Conservation (phyloP, 2,329 filamentous ascomycete genomes). For the Diaporthe sp. region DNA sequence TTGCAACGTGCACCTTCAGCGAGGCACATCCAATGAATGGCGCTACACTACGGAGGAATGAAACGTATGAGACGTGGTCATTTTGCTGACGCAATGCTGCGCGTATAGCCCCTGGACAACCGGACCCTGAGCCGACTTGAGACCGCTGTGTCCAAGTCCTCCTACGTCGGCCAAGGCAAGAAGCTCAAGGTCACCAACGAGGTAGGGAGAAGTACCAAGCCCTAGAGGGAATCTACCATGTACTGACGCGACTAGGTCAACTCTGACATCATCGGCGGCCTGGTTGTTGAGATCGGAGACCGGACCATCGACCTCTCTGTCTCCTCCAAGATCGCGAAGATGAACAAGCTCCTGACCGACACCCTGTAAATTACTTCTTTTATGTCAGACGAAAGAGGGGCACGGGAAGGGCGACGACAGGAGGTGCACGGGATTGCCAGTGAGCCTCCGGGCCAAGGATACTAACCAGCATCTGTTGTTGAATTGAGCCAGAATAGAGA, state of each 20-base stretch:
- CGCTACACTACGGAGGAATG: not conserved
- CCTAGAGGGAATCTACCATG: not conserved
- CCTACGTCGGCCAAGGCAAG: conserved; percentile 91
- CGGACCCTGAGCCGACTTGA: conserved; percentile 90
- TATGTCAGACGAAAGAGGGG: conserved; percentile 26
- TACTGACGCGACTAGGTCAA: conserved; percentile 76
- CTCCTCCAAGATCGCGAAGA: conserved; percentile 93
- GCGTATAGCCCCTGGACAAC: conserved; percentile 81
- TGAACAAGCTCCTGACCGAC: conserved; percentile 99
- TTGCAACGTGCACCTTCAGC: not conserved
- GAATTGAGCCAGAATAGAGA: conserved; percentile 32
- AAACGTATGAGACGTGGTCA: conserved; percentile 26
- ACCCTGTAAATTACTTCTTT: conserved; percentile 80
- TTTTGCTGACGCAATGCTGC: conserved; percentile 45
- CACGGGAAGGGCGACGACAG: not conserved
- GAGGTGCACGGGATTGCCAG: conserved; percentile 24
- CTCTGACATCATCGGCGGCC: conserved; percentile 92
- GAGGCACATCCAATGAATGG: not conserved
- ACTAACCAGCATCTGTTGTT: conserved; percentile 38
- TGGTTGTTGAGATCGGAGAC: conserved; percentile 97
- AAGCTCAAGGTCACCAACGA: conserved; percentile 97
- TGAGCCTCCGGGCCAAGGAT: conserved; percentile 19
- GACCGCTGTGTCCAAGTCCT: conserved; percentile 88
- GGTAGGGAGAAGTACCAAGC: conserved; percentile 59
- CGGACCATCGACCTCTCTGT: conserved; percentile 98